Evolutionary conservation across 1,284 basidiomycete species (phyloP), one percentile per base, ranked within the genome.

Genomic region (Cerrena zonata): DNA sequence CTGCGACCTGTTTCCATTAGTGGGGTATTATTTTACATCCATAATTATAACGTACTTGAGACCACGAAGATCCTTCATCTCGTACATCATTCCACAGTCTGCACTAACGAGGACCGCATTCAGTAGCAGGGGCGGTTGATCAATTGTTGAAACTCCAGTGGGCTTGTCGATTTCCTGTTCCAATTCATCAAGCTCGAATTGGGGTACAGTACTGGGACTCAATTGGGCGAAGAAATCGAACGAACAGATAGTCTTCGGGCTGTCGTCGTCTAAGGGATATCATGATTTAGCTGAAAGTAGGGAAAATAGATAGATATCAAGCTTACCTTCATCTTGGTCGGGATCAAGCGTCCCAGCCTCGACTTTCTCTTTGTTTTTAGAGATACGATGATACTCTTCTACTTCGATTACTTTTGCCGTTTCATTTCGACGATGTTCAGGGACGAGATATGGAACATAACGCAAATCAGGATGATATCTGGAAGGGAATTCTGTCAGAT

Each of bases 21-120:
- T 54, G 23, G 48, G 27, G 27, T 18, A 49, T 7, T 12, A 18
- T 22, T 3, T 18, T 12, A 47, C 22, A 44, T 49, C 25, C n/a
- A 58, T 52, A 18, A 53, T 1, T n/a, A n/a, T n/a, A n/a, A 56
- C 65, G 37, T 56, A 83, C 82, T 84, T 79, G 48, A 92, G 64
- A 0, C 90, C 90, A 41, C 79, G 75, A 0, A 82, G 80, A 25
- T 82, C 75, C 22, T 75, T 75, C 3, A 91, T 62, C 53, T 84
- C 82, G 44, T 84, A 80, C 36, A 89, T 65, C 26, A 91, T 69
- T 1, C 88, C 91, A 60, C 91, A 94, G 59, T 87, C 77, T 60
- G 79, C 80, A 61, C 90, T 92, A 45, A 92, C 60, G 4, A 91
- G 62, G 2, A 91, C 68, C 4, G 79, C 86, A 46, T 78, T 77